Evolutionary conservation across 192 early-diverging fungal genomes (phyloP).

Genomic region (Podochytrium sp.): DNA sequence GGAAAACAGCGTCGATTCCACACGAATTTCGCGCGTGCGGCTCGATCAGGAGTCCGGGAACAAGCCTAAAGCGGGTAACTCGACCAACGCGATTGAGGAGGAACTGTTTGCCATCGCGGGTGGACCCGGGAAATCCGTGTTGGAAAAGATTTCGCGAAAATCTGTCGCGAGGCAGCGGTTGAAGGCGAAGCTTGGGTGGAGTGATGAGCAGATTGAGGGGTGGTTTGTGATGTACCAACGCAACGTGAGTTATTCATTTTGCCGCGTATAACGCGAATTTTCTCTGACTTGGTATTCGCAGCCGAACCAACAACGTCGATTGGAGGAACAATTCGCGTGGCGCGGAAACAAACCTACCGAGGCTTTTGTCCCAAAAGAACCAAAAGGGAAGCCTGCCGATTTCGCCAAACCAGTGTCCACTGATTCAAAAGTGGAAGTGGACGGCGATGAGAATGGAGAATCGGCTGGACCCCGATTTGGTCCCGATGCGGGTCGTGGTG

Average conservation of each 20-base stretch:
- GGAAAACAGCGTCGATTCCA: slow-evolving; percentile 5
- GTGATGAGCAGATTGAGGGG: slow-evolving; percentile 91
- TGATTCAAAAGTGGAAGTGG: not conserved
- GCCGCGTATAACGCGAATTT: too few relatives aligned
- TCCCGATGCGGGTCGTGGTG: not conserved
- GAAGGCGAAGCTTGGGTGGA: slow-evolving; percentile 70
- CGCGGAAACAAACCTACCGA: slow-evolving; percentile 51
- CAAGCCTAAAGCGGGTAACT: not conserved
- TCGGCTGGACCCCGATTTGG: too few relatives aligned
- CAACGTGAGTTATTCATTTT: slow-evolving; percentile 63
- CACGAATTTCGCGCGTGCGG: not conserved
- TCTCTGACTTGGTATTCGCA: slow-evolving; percentile 25
- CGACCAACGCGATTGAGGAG: slow-evolving; percentile 16
- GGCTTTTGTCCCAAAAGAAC: slow-evolving; percentile 8
- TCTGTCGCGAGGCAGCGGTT: slow-evolving; percentile 62
- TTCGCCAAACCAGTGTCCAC: slow-evolving; percentile 19
- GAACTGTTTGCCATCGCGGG: slow-evolving; percentile 54
- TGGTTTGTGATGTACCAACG: slow-evolving; percentile 88
- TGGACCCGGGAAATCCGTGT: slow-evolving; percentile 39
- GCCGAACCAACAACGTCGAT: slow-evolving; percentile 67
- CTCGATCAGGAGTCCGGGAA: not conserved
- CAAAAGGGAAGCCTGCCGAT: not conserved
- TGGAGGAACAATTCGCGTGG: slow-evolving; percentile 62
- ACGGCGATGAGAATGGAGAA: not conserved
- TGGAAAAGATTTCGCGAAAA: slow-evolving; percentile 68